A percentile compares a stretch with the other conserved stretches of the same genome.
phyloP scores from a whole-genome alignment of 1,284 basidiomycete species.

The Paramarasmius palmivorus region DNA sequence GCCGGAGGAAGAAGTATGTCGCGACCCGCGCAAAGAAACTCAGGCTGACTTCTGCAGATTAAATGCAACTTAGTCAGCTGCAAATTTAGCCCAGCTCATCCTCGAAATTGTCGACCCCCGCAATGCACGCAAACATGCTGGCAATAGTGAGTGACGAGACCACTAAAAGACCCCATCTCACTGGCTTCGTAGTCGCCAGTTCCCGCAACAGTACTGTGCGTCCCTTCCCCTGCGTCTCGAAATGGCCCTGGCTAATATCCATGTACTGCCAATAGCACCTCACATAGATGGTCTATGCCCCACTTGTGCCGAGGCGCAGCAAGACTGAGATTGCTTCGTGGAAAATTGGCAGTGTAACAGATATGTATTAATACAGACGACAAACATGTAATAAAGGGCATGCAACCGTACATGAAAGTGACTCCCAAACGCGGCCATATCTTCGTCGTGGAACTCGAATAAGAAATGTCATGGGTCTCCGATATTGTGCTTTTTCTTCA shows the following conservation, averaged over 20 bases:
- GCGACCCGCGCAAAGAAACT: background rate
- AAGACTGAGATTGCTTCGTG: background rate
- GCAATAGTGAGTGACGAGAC: constrained; percentile 61
- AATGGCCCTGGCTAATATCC: constrained; percentile 7
- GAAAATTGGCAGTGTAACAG: constrained; percentile 6
- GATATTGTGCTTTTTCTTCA: constrained; percentile 87
- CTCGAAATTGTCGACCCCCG: constrained; percentile 48
- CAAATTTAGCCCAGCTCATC: constrained; percentile 66
- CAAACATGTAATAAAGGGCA: constrained; percentile 28
- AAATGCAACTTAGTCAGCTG: constrained; percentile 60
- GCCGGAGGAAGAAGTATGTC: constrained; percentile 64
- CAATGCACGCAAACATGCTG: constrained; percentile 60
- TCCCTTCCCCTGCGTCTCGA: background rate
- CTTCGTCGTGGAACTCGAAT: constrained; percentile 10
- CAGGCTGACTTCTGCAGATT: constrained; percentile 43
- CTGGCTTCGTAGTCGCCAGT: constrained; percentile 51
- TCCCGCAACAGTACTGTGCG: constrained; percentile 65
- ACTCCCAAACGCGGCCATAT: background rate
- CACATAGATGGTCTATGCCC: constrained; percentile 51
- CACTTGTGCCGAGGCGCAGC: constrained; percentile 23
- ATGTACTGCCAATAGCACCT: constrained; percentile 36
- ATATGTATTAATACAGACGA: constrained; percentile 19
- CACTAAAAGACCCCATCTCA: background rate
- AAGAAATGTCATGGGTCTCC: constrained; percentile 58
- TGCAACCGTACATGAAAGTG: background rate